phyloP scores from a whole-genome alignment of 139 green algal species.

The Tetraselmis chui region DNA sequence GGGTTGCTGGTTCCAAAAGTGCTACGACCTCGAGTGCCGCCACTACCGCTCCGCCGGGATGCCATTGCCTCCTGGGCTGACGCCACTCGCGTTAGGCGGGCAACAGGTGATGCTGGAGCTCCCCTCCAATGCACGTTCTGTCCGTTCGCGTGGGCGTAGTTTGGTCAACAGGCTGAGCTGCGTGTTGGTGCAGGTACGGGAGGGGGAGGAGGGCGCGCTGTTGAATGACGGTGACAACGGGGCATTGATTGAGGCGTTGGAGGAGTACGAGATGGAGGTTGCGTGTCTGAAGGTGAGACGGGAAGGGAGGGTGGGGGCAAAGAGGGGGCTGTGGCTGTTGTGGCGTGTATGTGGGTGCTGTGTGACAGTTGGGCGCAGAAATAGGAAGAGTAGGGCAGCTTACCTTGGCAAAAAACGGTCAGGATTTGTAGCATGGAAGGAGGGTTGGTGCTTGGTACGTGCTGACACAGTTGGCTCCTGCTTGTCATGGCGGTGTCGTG shows the following conservation, averaged over 20 bases:
- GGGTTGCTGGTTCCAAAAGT: conserved; percentile 44
- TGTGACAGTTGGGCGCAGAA: too few relatives aligned
- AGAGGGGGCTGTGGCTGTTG: too few relatives aligned
- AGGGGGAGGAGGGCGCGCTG: not conserved
- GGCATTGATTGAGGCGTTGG: not conserved
- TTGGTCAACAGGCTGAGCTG: not conserved
- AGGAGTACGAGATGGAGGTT: not conserved
- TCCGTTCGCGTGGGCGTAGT: not conserved
- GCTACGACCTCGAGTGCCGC: conserved; percentile 52
- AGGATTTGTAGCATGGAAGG: too few relatives aligned
- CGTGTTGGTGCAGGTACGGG: not conserved
- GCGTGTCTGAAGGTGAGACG: not conserved
- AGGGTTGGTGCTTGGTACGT: not conserved
- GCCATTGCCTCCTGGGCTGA: conserved; percentile 26
- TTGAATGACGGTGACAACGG: too few relatives aligned
- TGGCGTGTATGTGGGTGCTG: too few relatives aligned
- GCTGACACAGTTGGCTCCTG: not conserved
- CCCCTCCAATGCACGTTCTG: not conserved
- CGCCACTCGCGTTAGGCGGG: not conserved
- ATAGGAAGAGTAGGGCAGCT: too few relatives aligned
- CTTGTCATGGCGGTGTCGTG: not conserved
- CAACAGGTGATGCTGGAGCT: not conserved
- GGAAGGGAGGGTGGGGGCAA: not conserved
- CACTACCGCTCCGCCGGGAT: conserved; percentile 33
- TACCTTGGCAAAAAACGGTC: not conserved